Percentiles rank a stretch among this genome's conserved stretches.
These are phyloP conservation scores for Capsicum rhomboideum DNA, from an alignment of 257 asterid genomes.

Conservation along the genomic window DNA sequence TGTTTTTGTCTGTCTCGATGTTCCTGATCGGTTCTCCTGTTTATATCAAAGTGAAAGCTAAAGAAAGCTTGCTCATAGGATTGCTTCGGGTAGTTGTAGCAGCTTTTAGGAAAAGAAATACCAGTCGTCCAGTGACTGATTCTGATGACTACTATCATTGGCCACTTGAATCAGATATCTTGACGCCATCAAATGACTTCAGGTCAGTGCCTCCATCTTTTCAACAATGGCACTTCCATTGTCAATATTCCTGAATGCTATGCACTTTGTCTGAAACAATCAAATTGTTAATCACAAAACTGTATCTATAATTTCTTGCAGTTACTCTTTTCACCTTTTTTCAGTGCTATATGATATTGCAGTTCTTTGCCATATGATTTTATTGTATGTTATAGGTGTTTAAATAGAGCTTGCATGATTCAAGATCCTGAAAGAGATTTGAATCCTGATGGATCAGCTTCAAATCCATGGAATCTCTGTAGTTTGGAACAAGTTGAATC, in stretches of 20 bases:
- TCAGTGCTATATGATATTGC: background rate
- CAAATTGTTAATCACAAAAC: background rate
- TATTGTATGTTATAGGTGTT: background rate
- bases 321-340: background rate
- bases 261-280: background rate
- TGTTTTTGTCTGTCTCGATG: slow-evolving; percentile 8
- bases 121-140: background rate
- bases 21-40: slow-evolving; percentile 5
- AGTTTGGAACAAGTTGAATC: slow-evolving; percentile 13
- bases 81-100: slow-evolving; percentile 12
- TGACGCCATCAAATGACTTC: slow-evolving; percentile 2
- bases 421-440: slow-evolving; percentile 8
- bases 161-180: background rate
- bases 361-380: background rate
- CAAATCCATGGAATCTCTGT: background rate
- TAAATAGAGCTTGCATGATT: slow-evolving; percentile 10
- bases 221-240: background rate
- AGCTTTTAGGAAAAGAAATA: slow-evolving; percentile 8
- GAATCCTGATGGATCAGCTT: slow-evolving; percentile 14
- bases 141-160: background rate
- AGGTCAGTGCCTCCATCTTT: background rate
- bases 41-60: slow-evolving; percentile 2
- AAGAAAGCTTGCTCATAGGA: background rate
- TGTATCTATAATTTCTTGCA: background rate
- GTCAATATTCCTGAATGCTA: background rate